Evolutionary conservation across 768 basidiomycete species (phyloP), one percentile per base, ranked within the genome.

Genomic region (Mycena indigotica): DNA sequence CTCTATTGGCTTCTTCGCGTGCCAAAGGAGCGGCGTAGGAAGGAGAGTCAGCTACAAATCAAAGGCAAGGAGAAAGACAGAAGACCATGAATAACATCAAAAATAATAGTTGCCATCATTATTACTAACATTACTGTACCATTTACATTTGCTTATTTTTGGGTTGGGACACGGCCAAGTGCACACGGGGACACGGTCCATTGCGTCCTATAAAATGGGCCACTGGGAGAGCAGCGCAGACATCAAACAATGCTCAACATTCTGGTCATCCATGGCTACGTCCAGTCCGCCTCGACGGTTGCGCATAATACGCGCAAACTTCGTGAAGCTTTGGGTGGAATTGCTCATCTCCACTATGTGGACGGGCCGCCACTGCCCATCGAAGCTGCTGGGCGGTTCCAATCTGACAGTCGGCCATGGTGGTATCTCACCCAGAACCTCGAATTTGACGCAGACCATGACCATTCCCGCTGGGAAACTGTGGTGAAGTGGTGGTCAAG

Each of bases 401-500:
- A 48, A 10, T 53, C 61, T 5, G 44, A 35, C 38, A 52, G 57
- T 25, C 53, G 63, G 28, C 63, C 65, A 10, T 64, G 65, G 65
- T 66, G 65, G 65, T 50, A 60, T 17, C 50, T 64, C 28, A 55
- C 45, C 6, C 25, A 50, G 21, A 24, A 28, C 12, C 63, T 60
- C 38, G 65, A 64, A 52, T 30, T 56, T 25, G 54, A 44, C 15
- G 44, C 49, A 4, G 12, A 23, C 4, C 49, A 52, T 23, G 32
- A 29, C 50, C 32, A 57, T 30, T 16, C 19, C 13, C 50, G 57
- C n/a, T 65, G 63, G 57, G 40, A 53, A 24, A 50, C 51, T 16
- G 61, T 58, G 8, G 61, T 65, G 23, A 45, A 54, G 41, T 65
- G 63, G 66, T 67, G 66, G 66, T 63, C 61, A 13, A 52, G 49